Conservation (phyloP, 2,329 filamentous ascomycete genomes). For the Exophiala oligosperma region DNA sequence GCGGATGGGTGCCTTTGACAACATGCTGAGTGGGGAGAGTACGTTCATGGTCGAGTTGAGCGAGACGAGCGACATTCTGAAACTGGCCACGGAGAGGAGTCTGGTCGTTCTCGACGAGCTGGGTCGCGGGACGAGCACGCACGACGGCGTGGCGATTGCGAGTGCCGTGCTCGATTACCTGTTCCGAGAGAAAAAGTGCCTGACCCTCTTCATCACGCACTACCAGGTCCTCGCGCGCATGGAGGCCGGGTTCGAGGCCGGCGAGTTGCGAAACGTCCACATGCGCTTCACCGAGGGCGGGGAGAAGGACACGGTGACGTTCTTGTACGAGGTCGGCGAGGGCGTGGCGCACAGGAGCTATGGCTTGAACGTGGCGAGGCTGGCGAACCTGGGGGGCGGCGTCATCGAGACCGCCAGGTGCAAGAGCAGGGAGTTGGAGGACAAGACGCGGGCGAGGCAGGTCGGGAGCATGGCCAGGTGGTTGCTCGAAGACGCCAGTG, state of each 20-base stretch:
- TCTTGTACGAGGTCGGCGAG: constrained; percentile 87
- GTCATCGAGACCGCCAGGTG: constrained; percentile 77
- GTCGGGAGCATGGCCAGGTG: constrained; percentile 42
- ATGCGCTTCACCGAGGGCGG: constrained; percentile 75
- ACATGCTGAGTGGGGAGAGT: constrained; percentile 89
- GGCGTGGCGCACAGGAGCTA: constrained; percentile 94
- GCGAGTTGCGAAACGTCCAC: constrained; percentile 80
- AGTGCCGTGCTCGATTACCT: constrained; percentile 86
- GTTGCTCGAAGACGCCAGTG: constrained; percentile 2
- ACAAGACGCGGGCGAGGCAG: constrained; percentile 64
- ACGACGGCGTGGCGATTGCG: constrained; percentile 95
- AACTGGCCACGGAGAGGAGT: constrained; percentile 78
- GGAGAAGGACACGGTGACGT: constrained; percentile 78
- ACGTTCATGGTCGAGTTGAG: constrained; percentile 98
- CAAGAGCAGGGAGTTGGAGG: constrained; percentile 80
- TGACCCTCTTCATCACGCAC: constrained; percentile 96
- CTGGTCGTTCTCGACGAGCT: constrained; percentile 94
- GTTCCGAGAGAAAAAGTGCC: constrained; percentile 68
- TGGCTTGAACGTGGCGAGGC: constrained; percentile 84
- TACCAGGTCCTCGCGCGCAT: constrained; percentile 85
- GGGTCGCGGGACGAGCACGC: constrained; percentile 87
- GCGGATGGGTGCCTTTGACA: constrained; percentile 93
- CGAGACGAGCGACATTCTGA: constrained; percentile 88
- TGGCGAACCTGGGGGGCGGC: constrained; percentile 76
- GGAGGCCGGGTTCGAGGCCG: constrained; percentile 64